Base-by-base conservation (phyloP, 2,329 filamentous ascomycete species). In the Fusarium decemcellulare region DNA sequence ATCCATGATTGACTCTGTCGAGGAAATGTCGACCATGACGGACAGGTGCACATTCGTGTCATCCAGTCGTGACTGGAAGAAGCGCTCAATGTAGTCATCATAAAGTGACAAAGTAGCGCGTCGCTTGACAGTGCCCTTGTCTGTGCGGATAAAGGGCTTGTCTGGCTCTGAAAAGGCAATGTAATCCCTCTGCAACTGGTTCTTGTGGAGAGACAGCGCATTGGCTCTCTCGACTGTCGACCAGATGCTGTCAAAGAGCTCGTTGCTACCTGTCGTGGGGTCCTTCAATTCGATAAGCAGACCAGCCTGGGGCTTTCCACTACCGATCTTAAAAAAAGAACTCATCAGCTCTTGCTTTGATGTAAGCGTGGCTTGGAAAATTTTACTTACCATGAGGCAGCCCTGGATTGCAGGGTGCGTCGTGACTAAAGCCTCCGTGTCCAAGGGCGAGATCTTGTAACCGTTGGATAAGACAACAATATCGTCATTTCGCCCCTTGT, bases 71-170 rank as follows among this genome's bases (percentile, higher is more conserved):
- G 74, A 68, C 16, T 52, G 61, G 65, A 87, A 87, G 6, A 87
- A 75, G 1, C 77, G 76, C 6, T 86, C 81, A 42, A 87, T 86
- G 59, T 86, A 84, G 2, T 79, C 68, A 3, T 72, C 72, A 51
- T 85, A 87, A 2, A 82, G 72, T 3, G 72, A 64, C 8, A 81
- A 59, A 2, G 84, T 83, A 0, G 78, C 76, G 1, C 75, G 76
- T 5, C 83, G 79, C 71, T 83, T 81, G 5, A 84, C 77, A 0
- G 79, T 84, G 0, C 82, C 81, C 70, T 87, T 86, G 14, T 82
- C 79, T 0, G 85, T 84, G 15, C 76, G 78, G 5, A 79, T 68
- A 51, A 87, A 84, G 0, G 82, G 81, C 71, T 84, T 83, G 4
- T 77, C 74, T 12, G 76, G 76, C 11, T 79, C 76, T 0, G 83